Evolutionary conservation across 495 filamentous ascomycete species (phyloP), one percentile per base, ranked within the genome.

Genomic region (Xylaria palmicola): DNA sequence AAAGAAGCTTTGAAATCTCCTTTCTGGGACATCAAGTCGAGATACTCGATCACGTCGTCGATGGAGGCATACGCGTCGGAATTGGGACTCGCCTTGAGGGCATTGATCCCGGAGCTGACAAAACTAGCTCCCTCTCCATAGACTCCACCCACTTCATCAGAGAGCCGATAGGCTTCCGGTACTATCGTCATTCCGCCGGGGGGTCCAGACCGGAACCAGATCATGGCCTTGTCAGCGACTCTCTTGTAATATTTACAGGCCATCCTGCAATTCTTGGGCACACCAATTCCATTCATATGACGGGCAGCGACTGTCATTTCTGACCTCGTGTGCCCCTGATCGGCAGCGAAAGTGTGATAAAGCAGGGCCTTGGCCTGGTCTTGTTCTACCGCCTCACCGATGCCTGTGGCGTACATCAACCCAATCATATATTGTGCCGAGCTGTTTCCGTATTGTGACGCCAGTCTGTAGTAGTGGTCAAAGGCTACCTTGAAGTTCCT

Each of bases 361-460:
- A 97, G 77, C 59, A 98, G 79, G 7, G 94, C 91, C 73, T 91
- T 92, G 19, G 92, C 94, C 74, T 97, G 94, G 69, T 99, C 92
- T 26, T 84, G 84, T 74, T 92, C 84, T 22, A 97, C 92, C 1
- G 85, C 86, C 30, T 85, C 87, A 7, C 90, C 93, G 60, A 98
- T 80, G 1, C 95, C 94, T 9, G 95, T 98, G 39, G 91, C 91
- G 74, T 98, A 94, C 87, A 98, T 92, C 62, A 99, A 87, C 2
- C 93, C 95, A 36, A 99, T 68, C 92, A 98, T 96, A 72, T 93
- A 86, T 73, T 96, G 91, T 0, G 95, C 94, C 20, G 95, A 92
- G 67, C 81, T 87, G 72, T 99, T 98, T 24, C 93, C 95, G 55
- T 87, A 85, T 60, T 88, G 69, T 40, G 82, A 81, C 1, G 95